Conservation (phyloP, 371 early-diverging fungal genomes). For the Apophysomyces elegans region DNA sequence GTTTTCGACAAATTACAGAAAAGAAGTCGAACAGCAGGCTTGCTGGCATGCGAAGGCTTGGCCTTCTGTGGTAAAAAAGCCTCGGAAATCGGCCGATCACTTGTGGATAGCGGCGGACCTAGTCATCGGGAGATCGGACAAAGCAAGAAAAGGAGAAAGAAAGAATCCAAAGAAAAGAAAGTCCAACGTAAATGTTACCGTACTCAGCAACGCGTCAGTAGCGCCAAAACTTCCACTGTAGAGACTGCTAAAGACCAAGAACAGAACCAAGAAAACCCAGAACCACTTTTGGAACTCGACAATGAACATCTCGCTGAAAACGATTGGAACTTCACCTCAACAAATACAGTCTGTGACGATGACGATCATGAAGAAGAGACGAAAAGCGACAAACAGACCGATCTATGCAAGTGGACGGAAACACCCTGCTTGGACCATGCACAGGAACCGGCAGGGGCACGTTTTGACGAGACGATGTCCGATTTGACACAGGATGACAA, state of each 20-base stretch:
- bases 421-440: background rate
- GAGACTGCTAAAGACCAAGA: background rate
- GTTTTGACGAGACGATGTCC: background rate
- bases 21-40: background rate
- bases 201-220: background rate
- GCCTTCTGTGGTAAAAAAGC: background rate
- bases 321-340: too few relatives aligned
- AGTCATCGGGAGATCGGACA: background rate
- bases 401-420: too few relatives aligned
- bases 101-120: background rate
- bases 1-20: background rate
- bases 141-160: slow-evolving; percentile 2
- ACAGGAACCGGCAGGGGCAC: background rate
- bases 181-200: background rate
- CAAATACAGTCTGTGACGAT: too few relatives aligned
- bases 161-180: background rate
- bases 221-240: background rate
- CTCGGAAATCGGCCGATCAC: slow-evolving; percentile 4
- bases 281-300: too few relatives aligned
- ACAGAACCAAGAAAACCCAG: background rate
- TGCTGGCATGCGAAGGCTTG: background rate
- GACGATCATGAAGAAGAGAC: too few relatives aligned
- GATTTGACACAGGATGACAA: background rate
- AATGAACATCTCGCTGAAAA: too few relatives aligned
- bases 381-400: too few relatives aligned